Percentiles rank a stretch among this genome's conserved stretches.
These are phyloP conservation scores for Hygrophoropsis aurantiaca DNA, from an alignment of 768 basidiomycete species.

Conservation along the genomic window DNA sequence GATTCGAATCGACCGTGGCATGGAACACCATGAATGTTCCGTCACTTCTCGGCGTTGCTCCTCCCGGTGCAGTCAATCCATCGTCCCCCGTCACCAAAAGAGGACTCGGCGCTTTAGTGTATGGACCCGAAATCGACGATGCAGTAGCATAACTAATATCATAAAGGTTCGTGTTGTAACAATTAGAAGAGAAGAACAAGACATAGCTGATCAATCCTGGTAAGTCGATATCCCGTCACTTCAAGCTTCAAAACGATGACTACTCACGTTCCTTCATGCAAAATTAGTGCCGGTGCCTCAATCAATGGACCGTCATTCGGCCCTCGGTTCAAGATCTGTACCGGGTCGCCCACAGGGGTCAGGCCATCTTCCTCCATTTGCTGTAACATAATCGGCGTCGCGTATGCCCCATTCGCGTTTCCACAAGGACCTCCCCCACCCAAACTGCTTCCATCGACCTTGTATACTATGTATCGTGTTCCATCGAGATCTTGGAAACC, in stretches of 20 bases:
- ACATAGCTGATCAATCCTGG: conserved; percentile 12
- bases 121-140: conserved; percentile 26
- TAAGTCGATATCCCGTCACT: neutral
- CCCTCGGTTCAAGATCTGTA: conserved; percentile 25
- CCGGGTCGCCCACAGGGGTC: conserved; percentile 16
- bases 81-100: conserved; percentile 19
- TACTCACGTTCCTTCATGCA: conserved; percentile 13
- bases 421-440: conserved; percentile 27
- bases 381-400: conserved; percentile 29
- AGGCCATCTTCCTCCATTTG: conserved; percentile 23
- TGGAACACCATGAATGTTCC: conserved; percentile 14
- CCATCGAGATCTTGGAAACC: conserved; percentile 26
- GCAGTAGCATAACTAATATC: conserved; percentile 32
- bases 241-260: neutral
- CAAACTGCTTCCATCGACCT: conserved; percentile 33
- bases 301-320: conserved; percentile 27
- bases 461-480: conserved; percentile 22
- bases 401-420: conserved; percentile 17
- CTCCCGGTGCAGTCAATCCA: conserved; percentile 17
- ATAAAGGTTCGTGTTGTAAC: conserved; percentile 24
- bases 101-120: conserved; percentile 26
- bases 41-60: conserved; percentile 9
- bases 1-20: conserved; percentile 10
- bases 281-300: conserved; percentile 28
- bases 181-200: conserved; percentile 29